A percentile compares a stretch with the other conserved stretches of the same genome.
These are phyloP conservation scores for Fusarium sororula DNA, from an alignment of 2,329 filamentous ascomycete species.

Conservation along the genomic window DNA sequence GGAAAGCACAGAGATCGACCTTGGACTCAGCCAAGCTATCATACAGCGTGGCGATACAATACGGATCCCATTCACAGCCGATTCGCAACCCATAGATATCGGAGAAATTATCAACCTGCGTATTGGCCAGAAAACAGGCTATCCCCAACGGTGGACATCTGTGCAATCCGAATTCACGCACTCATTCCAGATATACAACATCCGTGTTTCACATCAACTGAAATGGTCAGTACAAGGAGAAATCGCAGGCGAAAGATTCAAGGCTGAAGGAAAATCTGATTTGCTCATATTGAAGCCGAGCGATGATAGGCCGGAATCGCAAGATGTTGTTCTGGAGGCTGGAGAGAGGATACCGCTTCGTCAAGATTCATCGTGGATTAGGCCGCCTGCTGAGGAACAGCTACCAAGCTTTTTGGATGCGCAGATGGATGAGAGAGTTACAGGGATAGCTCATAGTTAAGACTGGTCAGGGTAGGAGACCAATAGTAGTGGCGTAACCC, in stretches of 20 bases:
- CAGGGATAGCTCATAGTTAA: fast-evolving
- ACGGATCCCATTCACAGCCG: not conserved
- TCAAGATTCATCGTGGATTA: constrained; percentile 8
- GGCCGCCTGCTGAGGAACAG: not conserved
- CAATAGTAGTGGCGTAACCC: fast-evolving
- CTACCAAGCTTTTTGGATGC: not conserved
- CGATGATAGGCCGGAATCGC: not conserved
- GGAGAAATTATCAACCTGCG: constrained; percentile 11
- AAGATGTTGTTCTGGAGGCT: not conserved
- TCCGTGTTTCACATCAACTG: constrained; percentile 35
- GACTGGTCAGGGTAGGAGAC: fast-evolving
- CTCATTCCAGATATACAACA: constrained; percentile 40
- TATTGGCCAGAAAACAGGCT: not conserved
- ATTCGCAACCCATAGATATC: not conserved
- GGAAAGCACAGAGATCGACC: not conserved
- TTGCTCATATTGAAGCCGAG: constrained; percentile 1
- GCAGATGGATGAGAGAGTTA: not conserved
- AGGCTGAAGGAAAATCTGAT: not conserved
- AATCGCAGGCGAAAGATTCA: not conserved
- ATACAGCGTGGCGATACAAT: fast-evolving
- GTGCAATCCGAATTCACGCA: constrained; percentile 9
- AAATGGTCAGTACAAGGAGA: constrained; percentile 22
- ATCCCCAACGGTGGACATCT: not conserved
- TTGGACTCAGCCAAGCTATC: not conserved
- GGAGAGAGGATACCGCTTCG: too few species aligned